phyloP scores from a whole-genome alignment of 2,329 filamentous ascomycete species.

The Alternaria burnsii region DNA sequence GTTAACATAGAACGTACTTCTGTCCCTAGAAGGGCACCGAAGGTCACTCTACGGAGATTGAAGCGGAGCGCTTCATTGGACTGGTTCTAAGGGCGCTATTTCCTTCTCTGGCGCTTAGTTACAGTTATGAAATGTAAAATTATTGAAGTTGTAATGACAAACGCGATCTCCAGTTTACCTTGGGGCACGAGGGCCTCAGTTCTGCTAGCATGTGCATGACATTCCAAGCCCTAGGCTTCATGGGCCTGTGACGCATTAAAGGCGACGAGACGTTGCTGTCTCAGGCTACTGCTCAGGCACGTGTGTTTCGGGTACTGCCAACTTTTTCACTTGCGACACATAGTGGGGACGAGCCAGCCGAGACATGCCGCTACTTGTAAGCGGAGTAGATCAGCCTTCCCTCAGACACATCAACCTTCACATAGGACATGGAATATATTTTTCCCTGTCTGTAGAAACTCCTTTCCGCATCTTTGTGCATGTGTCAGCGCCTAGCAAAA shows the following conservation, averaged over 20 bases:
- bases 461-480: background rate
- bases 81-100: slow-evolving; percentile 42
- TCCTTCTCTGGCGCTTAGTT: slow-evolving; percentile 29
- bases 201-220: slow-evolving; percentile 6
- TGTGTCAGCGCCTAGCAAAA: too few relatives aligned
- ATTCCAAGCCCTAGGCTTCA: background rate
- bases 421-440: background rate
- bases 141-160: slow-evolving; percentile 24
- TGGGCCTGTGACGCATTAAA: slow-evolving; percentile 5
- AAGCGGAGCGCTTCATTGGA: slow-evolving; percentile 46
- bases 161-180: background rate
- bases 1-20: slow-evolving; percentile 38
- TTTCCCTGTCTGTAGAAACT: background rate
- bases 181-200: background rate
- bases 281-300: slow-evolving; percentile 23
- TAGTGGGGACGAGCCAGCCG: background rate
- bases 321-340: background rate
- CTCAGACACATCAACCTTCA: background rate
- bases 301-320: slow-evolving; percentile 10
- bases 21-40: slow-evolving; percentile 34
- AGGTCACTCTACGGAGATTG: slow-evolving; percentile 44
- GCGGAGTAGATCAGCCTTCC: background rate
- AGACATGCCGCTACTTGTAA: background rate
- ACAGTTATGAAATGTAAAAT: slow-evolving; percentile 44
- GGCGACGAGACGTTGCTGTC: slow-evolving; percentile 21